Percentiles rank a stretch among this genome's conserved stretches.
phyloP scores from a whole-genome alignment of 2,329 filamentous ascomycete genomes.

The Penicillium sp. region DNA sequence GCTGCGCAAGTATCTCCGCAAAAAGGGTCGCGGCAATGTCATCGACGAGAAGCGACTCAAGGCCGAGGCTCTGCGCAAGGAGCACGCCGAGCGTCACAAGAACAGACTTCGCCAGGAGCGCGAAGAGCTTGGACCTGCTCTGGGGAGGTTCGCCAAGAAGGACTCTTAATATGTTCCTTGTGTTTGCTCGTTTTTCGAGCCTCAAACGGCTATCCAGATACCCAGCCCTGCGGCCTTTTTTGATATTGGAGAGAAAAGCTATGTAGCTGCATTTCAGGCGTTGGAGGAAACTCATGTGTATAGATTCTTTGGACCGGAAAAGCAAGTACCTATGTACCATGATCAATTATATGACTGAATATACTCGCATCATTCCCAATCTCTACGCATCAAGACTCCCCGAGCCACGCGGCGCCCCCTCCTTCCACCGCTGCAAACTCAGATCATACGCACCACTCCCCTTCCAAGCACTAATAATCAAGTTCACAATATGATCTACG shows the following conservation, averaged over 20 bases:
- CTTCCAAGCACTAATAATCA: conserved; percentile 91
- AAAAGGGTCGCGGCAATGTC: conserved; percentile 88
- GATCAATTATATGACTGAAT: not conserved
- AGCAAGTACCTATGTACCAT: conserved; percentile 14
- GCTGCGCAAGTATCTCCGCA: conserved; percentile 79
- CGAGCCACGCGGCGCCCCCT: conserved; percentile 37
- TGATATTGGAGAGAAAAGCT: conserved; percentile 13
- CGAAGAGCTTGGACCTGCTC: conserved; percentile 75
- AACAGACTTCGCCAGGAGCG: conserved; percentile 62
- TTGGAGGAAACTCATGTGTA: conserved; percentile 20
- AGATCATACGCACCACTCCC: conserved; percentile 66
- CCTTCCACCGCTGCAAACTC: conserved; percentile 44
- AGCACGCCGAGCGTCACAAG: conserved; percentile 63
- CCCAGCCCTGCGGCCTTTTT: conserved; percentile 19
- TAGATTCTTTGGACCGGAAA: conserved; percentile 17
- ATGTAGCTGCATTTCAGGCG: conserved; percentile 25
- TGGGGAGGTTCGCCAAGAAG: conserved; percentile 79
- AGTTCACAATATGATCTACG: conserved; percentile 77
- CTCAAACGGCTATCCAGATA: conserved; percentile 19
- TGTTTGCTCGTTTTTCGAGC: conserved; percentile 16
- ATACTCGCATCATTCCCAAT: not conserved
- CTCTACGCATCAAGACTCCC: conserved; percentile 31
- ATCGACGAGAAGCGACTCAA: conserved; percentile 91
- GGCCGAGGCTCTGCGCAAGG: conserved; percentile 74
- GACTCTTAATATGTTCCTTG: conserved; percentile 27